Evolutionary conservation across 108 stramenopile genomes (phyloP), one percentile per base, ranked within the genome.

Genomic region (Nitzschia sp.): DNA sequence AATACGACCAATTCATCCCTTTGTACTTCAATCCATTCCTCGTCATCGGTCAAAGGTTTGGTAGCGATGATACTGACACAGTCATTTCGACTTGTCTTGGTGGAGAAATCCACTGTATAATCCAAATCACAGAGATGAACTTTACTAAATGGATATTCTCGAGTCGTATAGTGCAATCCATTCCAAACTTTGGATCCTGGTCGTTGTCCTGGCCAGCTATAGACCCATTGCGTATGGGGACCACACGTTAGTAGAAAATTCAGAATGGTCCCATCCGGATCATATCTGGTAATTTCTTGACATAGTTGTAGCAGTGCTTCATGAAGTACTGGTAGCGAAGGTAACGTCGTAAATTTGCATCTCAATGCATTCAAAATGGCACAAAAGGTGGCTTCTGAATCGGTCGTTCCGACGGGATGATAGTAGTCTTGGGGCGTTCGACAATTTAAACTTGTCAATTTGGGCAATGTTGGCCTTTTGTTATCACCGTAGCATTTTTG

Each of bases 31-130:
- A 71, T 82, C 87, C 87, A 88, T 38, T 82, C 76, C 49, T 88
- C 87, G 48, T 90, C 85, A 42, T 81, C 59, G 0, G 91, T 92
- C 61, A 95, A 74, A 15, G 94, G 94, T n/a, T 75, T 71, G 18
- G 91, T 91, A 0, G 94, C 87, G 64, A 95, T 91, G 23, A 93
- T 79, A 8, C 88, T 84, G 25, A 93, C 88, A 46, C 83, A 86
- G 54, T 85, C 88, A 54, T 83, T 62, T 3, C 77, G 78, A 28
- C 61, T 83, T 15, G 84, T 81, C 19, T 73, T 59, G 31, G 64
- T 56, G 1, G 82, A 67, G 74, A 88, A 85, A 48, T 88, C 72
- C 19, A 88, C 81, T 18, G 61, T 59, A 51, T 83, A 83, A 51
- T 85, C 82, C 36, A 68, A 59, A 75, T 88, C 87, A 6, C 32